phyloP scores from a whole-genome alignment of 2,329 filamentous ascomycete genomes.

The Chaetothyriales sp. region DNA sequence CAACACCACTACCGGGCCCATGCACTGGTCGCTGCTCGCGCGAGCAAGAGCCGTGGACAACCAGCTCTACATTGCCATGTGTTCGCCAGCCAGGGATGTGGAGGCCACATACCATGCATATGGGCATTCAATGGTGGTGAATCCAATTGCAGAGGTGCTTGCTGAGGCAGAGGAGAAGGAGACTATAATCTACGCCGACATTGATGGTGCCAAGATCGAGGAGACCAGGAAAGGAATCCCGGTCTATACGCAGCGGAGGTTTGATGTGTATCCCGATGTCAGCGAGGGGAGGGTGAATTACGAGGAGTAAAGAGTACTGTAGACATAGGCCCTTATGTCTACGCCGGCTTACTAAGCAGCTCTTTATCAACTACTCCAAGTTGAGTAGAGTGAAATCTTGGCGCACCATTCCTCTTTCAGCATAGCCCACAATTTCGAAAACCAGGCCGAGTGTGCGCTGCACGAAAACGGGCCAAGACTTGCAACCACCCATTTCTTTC shows the following conservation, averaged over 20 bases:
- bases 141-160: constrained; percentile 76
- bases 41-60: constrained; percentile 82
- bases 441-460: background rate
- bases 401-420: constrained; percentile 6
- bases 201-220: constrained; percentile 55
- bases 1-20: constrained; percentile 78
- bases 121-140: constrained; percentile 78
- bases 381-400: constrained; percentile 11
- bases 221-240: constrained; percentile 73
- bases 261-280: constrained; percentile 91
- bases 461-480: too few species aligned
- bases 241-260: constrained; percentile 68
- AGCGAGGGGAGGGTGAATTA: constrained; percentile 43
- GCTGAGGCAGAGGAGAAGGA: constrained; percentile 66
- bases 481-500: background rate
- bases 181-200: constrained; percentile 58
- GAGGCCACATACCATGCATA: constrained; percentile 70
- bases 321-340: too few species aligned
- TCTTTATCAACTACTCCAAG: too few species aligned
- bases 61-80: constrained; percentile 84
- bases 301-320: constrained; percentile 23
- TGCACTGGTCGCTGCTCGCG: constrained; percentile 81
- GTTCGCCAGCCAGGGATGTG: constrained; percentile 75
- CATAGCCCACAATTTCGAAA: constrained; percentile 5
- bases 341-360: background rate